Evolutionary conservation across 2,329 filamentous ascomycete genomes (phyloP).

Genomic region (Xylaria sp.): DNA sequence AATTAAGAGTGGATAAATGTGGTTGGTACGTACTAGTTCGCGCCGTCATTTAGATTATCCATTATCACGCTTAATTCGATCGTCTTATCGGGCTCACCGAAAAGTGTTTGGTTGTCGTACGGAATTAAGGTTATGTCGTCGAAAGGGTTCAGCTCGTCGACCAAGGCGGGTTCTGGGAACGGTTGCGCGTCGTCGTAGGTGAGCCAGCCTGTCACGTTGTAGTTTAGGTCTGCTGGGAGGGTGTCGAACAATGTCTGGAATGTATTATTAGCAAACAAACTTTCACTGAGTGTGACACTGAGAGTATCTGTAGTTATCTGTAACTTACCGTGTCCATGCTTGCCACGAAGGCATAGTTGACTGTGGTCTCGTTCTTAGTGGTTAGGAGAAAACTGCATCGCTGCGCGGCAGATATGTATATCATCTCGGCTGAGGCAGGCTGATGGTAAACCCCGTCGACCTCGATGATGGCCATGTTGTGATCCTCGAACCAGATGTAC

Average conservation of each 20-base stretch:
- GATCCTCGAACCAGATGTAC: constrained; percentile 73
- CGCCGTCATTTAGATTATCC: constrained; percentile 74
- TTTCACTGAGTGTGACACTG: background rate
- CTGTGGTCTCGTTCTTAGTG: constrained; percentile 67
- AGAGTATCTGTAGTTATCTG: background rate
- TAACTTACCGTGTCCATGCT: constrained; percentile 73
- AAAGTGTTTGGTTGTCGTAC: constrained; percentile 69
- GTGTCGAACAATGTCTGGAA: constrained; percentile 71
- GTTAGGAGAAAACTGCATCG: constrained; percentile 71
- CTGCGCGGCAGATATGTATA: constrained; percentile 76
- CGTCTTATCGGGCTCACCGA: constrained; percentile 69
- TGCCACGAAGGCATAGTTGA: constrained; percentile 74
- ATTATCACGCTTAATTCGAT: constrained; percentile 73
- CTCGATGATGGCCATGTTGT: constrained; percentile 75
- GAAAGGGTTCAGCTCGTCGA: constrained; percentile 72
- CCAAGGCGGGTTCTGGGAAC: constrained; percentile 60
- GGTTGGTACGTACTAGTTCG: constrained; percentile 69
- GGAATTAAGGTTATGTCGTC: constrained; percentile 80
- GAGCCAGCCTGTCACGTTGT: constrained; percentile 73
- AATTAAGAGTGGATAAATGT: no score
- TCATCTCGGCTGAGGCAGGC: constrained; percentile 65
- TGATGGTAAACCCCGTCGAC: constrained; percentile 78
- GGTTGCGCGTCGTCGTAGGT: constrained; percentile 62
- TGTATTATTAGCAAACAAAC: constrained; percentile 39
- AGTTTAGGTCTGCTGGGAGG: constrained; percentile 74